phyloP scores from a whole-genome alignment of 257 asterid species.

The Lycium barbarum region DNA sequence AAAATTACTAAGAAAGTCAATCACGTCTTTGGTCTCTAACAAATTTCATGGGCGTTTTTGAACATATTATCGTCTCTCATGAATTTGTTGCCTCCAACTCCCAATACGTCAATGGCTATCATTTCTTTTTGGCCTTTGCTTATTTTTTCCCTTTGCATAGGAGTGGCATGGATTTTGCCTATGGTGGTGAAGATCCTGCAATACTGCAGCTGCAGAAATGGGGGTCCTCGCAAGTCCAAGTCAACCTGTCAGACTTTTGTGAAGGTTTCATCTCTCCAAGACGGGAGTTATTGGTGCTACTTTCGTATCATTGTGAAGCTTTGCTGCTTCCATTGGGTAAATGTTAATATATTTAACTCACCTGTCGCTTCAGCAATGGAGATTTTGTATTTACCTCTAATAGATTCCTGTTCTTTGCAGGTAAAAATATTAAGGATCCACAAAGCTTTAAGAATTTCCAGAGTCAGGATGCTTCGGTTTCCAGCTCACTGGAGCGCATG shows the following conservation, averaged over 20 bases:
- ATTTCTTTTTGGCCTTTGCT: not conserved
- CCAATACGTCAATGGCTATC: conserved; percentile 19
- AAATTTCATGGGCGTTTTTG: conserved; percentile 7
- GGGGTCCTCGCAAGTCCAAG: conserved; percentile 70
- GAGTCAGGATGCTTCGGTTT: not conserved
- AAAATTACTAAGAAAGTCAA: not conserved
- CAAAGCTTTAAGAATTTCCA: conserved; percentile 35
- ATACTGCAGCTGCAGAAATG: conserved; percentile 85
- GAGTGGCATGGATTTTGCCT: conserved; percentile 39
- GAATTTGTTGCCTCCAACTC: conserved; percentile 9
- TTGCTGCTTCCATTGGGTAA: conserved; percentile 72
- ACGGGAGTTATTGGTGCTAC: conserved; percentile 69
- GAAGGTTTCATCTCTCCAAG: conserved; percentile 93
- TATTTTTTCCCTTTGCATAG: conserved; percentile 26
- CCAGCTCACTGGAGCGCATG: conserved; percentile 37
- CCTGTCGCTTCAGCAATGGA: conserved; percentile 10
- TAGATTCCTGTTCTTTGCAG: conserved; percentile 30
- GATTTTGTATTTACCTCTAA: conserved; percentile 27
- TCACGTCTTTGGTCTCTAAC: not conserved
- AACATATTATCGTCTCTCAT: conserved; percentile 9
- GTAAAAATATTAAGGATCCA: conserved; percentile 46
- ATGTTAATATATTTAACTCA: conserved; percentile 51
- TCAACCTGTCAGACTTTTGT: conserved; percentile 66
- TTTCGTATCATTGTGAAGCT: conserved; percentile 68
- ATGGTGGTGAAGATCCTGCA: conserved; percentile 59